phyloP scores from a whole-genome alignment of 768 basidiomycete genomes.

The Hygrocybe punicea region DNA sequence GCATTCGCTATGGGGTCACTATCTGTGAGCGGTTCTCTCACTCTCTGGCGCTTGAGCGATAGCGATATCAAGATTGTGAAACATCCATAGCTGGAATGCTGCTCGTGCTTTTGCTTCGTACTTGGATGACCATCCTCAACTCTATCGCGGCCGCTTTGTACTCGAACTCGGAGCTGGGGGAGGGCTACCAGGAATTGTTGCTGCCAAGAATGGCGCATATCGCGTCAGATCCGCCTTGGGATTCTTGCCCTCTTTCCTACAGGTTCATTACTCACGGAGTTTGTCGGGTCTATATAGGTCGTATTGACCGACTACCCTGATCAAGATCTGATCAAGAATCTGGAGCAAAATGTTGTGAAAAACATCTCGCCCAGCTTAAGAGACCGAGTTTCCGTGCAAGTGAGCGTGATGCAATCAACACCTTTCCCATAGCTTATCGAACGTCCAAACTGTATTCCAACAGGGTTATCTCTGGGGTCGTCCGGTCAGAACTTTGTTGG shows the following conservation, averaged over 20 bases:
- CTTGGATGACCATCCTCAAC: slow-evolving; percentile 50
- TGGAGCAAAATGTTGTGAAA: slow-evolving; percentile 58
- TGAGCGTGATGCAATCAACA: slow-evolving; percentile 7
- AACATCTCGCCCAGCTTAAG: slow-evolving; percentile 49
- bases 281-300: slow-evolving; percentile 42
- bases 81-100: slow-evolving; percentile 68
- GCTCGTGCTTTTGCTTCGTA: slow-evolving; percentile 68
- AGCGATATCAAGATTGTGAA: neutral
- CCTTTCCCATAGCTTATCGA: neutral
- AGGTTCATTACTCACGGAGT: neutral
- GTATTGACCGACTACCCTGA: slow-evolving; percentile 95
- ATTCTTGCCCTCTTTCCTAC: neutral
- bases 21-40: slow-evolving; percentile 49
- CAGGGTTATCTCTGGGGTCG: slow-evolving; percentile 86
- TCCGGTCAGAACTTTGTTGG: slow-evolving; percentile 45
- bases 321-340: slow-evolving; percentile 65
- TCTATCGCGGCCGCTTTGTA: slow-evolving; percentile 49
- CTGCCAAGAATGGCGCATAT: slow-evolving; percentile 64
- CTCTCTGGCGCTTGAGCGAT: neutral
- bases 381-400: slow-evolving; percentile 34
- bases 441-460: neutral
- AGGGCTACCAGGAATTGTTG: slow-evolving; percentile 79
- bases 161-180: slow-evolving; percentile 95
- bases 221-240: slow-evolving; percentile 43
- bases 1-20: slow-evolving; percentile 80